phyloP scores from a whole-genome alignment of 257 asterid genomes.

The Scutellaria barbata region DNA sequence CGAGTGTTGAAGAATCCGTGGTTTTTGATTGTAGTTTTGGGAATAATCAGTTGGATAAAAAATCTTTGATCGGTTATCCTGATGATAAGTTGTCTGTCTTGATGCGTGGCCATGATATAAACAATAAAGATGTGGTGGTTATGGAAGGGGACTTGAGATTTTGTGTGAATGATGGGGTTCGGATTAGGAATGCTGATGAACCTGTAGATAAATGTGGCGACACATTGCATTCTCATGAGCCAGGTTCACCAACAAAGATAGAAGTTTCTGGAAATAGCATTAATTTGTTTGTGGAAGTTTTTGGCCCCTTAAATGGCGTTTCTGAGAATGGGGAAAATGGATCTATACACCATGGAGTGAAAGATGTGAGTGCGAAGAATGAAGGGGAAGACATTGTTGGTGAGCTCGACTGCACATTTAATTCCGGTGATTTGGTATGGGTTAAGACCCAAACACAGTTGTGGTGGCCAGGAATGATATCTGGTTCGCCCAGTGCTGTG shows the following conservation, averaged over 20 bases:
- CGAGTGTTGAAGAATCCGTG: conserved; percentile 34
- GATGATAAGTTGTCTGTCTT: conserved; percentile 24
- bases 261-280: conserved; percentile 57
- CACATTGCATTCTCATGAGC: conserved; percentile 32
- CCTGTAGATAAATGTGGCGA: conserved; percentile 28
- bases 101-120: conserved; percentile 4
- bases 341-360: too few species aligned
- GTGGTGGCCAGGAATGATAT: conserved; percentile 92
- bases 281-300: conserved; percentile 69
- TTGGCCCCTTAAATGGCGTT: conserved; percentile 59
- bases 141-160: conserved; percentile 35
- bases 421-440: conserved; percentile 78
- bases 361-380: conserved; percentile 16
- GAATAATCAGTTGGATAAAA: conserved; percentile 31
- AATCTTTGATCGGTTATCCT: conserved; percentile 22
- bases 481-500: conserved; percentile 46
- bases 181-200: conserved; percentile 32
- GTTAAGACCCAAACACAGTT: conserved; percentile 56
- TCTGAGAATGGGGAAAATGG: conserved; percentile 37
- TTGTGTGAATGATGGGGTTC: conserved; percentile 28
- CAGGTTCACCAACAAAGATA: conserved; percentile 44
- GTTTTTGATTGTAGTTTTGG: conserved; percentile 39
- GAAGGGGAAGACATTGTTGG: conserved; percentile 35
- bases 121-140: conserved; percentile 22
- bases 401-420: conserved; percentile 40